These are phyloP conservation scores for Alternaria postmessia DNA, from an alignment of 2,329 filamentous ascomycete genomes.

Conservation along the genomic window DNA sequence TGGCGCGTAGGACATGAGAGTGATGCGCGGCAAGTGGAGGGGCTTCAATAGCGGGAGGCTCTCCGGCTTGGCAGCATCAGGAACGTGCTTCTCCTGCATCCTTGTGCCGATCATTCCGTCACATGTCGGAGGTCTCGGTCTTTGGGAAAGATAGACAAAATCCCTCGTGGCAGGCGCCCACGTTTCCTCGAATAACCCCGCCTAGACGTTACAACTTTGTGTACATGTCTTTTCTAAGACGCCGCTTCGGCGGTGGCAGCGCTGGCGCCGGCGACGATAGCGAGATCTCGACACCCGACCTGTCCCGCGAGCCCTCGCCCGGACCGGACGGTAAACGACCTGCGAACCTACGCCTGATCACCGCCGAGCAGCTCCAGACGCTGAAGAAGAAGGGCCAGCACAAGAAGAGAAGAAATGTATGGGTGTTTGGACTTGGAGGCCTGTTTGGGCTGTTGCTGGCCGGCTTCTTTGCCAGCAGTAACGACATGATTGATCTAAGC, in stretches of 20 bases:
- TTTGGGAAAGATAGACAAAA: slow-evolving; percentile 3
- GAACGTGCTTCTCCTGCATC: slow-evolving; percentile 7
- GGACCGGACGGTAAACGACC: slow-evolving; percentile 46
- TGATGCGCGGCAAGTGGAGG: slow-evolving; percentile 9
- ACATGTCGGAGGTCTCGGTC: slow-evolving; percentile 19
- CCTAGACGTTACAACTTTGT: not conserved
- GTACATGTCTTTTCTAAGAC: slow-evolving; percentile 50
- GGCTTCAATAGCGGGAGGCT: not conserved
- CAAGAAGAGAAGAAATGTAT: slow-evolving; percentile 75
- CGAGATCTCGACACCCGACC: slow-evolving; percentile 38
- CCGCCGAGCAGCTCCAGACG: slow-evolving; percentile 60
- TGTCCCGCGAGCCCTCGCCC: slow-evolving; percentile 49
- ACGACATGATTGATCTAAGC: slow-evolving; percentile 88
- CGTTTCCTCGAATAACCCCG: not conserved
- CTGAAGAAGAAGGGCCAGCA: slow-evolving; percentile 54
- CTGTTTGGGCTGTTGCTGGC: slow-evolving; percentile 90
- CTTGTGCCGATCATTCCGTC: slow-evolving; percentile 22
- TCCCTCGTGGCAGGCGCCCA: not conserved
- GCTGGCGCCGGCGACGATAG: slow-evolving; percentile 27
- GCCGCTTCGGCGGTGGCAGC: slow-evolving; percentile 40
- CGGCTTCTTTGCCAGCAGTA: slow-evolving; percentile 86
- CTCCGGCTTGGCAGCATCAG: slow-evolving; percentile 12
- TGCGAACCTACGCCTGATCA: slow-evolving; percentile 61
- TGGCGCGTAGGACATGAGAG: slow-evolving; percentile 6
- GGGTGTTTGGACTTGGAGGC: slow-evolving; percentile 87